Evolutionary conservation across 208 protist species (phyloP), one percentile per base, ranked within the genome.

Genomic region (Acanthamoeba royreba): DNA sequence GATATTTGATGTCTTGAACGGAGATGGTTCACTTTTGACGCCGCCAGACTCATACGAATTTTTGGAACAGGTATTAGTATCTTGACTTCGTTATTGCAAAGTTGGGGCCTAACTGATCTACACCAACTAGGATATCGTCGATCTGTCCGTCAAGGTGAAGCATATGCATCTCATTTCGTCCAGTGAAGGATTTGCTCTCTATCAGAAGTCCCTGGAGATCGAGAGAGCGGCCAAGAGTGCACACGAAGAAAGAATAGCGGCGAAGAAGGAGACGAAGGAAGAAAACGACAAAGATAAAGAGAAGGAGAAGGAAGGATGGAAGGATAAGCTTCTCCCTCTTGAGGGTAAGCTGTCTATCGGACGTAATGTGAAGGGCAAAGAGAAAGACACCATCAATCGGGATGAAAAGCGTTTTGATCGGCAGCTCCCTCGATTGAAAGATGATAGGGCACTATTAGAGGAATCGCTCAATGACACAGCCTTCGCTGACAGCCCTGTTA

Each of bases 91-190:
- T n/a, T n/a, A n/a, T n/a, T n/a, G n/a, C n/a, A n/a, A n/a, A n/a
- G n/a, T n/a, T n/a, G n/a, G n/a, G n/a, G n/a, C n/a, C 52, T 17
- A 61, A 22, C 25, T 61, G 19, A 61, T 61, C 19, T 17, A 61
- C 25, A 17, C 52, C 19, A 17, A n/a, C n/a, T n/a, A n/a, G n/a
- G n/a, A 88, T 42, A 43, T 92, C 9, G 49, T 74, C 25, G 86
- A 92, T 17, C 43, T 92, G 43, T 53, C 55, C 28, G 88, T 92
- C 4, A 72, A 79, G 43, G 88, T 92, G n/a, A 92, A 92, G 22
- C 88, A 92, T 61, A 92, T 92, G 88, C 88, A 92, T 35, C 43
- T 92, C 49, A 58, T 58, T 22, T 58, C 49, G 22, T 58, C 49
- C 22, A 77, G 66, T 28, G 66, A 77, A 28, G 66, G 66, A 33